Conservation (phyloP, 2,329 filamentous ascomycete species). For the Neofusicoccum ribis region DNA sequence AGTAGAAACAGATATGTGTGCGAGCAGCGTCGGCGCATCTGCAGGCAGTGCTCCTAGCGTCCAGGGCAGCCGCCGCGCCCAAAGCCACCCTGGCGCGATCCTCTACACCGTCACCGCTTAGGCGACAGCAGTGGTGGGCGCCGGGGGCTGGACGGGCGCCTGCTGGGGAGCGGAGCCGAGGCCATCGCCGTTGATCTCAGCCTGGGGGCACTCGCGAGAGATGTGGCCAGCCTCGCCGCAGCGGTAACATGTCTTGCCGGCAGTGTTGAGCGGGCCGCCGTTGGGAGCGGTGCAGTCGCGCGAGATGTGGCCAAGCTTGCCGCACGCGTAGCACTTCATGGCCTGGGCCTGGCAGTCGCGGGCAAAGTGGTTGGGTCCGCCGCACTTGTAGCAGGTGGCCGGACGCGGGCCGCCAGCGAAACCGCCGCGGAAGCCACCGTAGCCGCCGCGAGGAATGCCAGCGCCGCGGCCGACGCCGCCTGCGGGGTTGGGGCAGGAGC, state of each 20-base stretch:
- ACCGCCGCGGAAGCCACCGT: constrained; percentile 68
- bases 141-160: constrained; percentile 40
- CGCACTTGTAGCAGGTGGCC: constrained; percentile 69
- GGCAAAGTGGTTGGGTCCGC: constrained; percentile 94
- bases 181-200: constrained; percentile 51
- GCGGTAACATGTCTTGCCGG: constrained; percentile 98
- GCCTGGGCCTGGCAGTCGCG: constrained; percentile 97
- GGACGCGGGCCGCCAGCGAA: constrained; percentile 68
- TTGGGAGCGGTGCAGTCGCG: constrained; percentile 96
- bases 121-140: constrained; percentile 43
- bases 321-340: constrained; percentile 98
- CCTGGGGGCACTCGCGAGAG: constrained; percentile 90
- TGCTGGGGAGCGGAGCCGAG: constrained; percentile 31
- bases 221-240: constrained; percentile 96
- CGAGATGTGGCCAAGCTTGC: constrained; percentile 92
- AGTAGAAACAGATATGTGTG: constrained; percentile 18
- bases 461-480: constrained; percentile 66
- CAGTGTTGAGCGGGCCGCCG: constrained; percentile 90
- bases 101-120: constrained; percentile 25
- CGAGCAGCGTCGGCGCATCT: not conserved
- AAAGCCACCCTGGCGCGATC: constrained; percentile 19
- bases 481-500: constrained; percentile 77
- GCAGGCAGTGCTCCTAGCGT: not conserved
- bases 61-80: constrained; percentile 6
- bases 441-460: constrained; percentile 71